A percentile compares a stretch with the other conserved stretches of the same genome.
phyloP scores from a whole-genome alignment of 495 filamentous ascomycete genomes.

The Platismatia glauca region DNA sequence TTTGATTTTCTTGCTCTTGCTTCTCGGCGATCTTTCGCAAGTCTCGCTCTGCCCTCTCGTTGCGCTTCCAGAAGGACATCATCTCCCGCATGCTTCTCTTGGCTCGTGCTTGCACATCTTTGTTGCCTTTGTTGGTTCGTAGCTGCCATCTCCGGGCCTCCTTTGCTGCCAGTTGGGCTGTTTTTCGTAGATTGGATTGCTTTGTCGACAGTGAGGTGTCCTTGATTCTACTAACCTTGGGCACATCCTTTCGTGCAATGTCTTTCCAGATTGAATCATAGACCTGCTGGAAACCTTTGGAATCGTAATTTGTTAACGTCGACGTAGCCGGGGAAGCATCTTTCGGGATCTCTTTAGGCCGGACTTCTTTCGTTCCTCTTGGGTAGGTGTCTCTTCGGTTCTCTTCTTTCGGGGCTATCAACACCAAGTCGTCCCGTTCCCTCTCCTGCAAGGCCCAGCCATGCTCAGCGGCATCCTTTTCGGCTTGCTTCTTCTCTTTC shows the following conservation, averaged over 20 bases:
- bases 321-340: slow-evolving; percentile 50
- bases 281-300: slow-evolving; percentile 91
- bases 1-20: slow-evolving; percentile 92
- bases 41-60: slow-evolving; percentile 94
- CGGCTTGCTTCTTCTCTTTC: slow-evolving; percentile 93
- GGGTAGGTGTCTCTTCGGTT: slow-evolving; percentile 37
- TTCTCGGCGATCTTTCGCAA: slow-evolving; percentile 86
- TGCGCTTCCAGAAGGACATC: slow-evolving; percentile 99
- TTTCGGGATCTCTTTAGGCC: slow-evolving; percentile 38
- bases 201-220: slow-evolving; percentile 72
- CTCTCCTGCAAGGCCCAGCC: slow-evolving; percentile 60
- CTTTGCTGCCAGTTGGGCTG: slow-evolving; percentile 91
- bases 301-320: slow-evolving; percentile 51
- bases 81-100: slow-evolving; percentile 99
- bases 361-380: slow-evolving; percentile 47
- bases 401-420: slow-evolving; percentile 56
- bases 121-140: slow-evolving; percentile 94
- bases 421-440: slow-evolving; percentile 68
- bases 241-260: slow-evolving; percentile 84
- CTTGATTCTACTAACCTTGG: slow-evolving; percentile 81
- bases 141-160: slow-evolving; percentile 96
- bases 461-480: slow-evolving; percentile 85
- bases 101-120: slow-evolving; percentile 92
- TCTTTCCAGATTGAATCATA: slow-evolving; percentile 98
- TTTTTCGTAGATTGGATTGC: slow-evolving; percentile 90